Evolutionary conservation across 2,329 filamentous ascomycete species (phyloP), one percentile per base, ranked within the genome.

Genomic region (Alternaria viburni): DNA sequence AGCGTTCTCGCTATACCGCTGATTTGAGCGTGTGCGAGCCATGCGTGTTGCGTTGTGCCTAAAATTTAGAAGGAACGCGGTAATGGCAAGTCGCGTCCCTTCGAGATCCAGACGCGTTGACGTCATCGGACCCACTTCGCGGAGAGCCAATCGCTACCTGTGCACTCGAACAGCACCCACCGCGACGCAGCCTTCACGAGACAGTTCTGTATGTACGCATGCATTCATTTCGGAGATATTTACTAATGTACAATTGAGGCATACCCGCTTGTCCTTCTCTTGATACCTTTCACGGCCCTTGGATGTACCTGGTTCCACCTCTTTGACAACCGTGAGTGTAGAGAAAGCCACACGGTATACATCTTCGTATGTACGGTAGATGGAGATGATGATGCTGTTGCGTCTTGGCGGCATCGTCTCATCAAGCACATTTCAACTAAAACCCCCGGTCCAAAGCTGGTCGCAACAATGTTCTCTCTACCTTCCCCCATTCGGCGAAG

Each of bases 361-460:
- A 50, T 55, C 19, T 26, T 59, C 9, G n/a, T 44, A 45, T 44
- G 32, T 4, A 9, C 13, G n/a, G n/a, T 13, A 15, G 50, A 1
- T 17, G 17, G 36, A 2, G 36, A 23, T 15, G 13, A 21, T 9
- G 5, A 6, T 15, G 44, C 2, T 13, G 19, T 10, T 11, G 6
- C 11, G 25, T 15, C 8, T 8, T 36, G 15, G 9, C 32, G 61
- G 56, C 32, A 66, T 45, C 87, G 81, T 79, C 85, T 89, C 70
- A 92, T 76, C 79, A 91, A 83, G 74, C 87, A 89, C 86, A 90
- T 90, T 80, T 92, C 90, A 28, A 91, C 85, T 6, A 86, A 78
- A 67, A 92, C 88, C 0, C 90, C 90, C 0, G 90, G 90, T 0
- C 90, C 90, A 73, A 92, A 92, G 2, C 89, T 90, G 67, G 88